A percentile compares a stretch with the other conserved stretches of the same genome.
Conservation (phyloP, 495 filamentous ascomycete species). For the Lasiosphaeris hirsuta region DNA sequence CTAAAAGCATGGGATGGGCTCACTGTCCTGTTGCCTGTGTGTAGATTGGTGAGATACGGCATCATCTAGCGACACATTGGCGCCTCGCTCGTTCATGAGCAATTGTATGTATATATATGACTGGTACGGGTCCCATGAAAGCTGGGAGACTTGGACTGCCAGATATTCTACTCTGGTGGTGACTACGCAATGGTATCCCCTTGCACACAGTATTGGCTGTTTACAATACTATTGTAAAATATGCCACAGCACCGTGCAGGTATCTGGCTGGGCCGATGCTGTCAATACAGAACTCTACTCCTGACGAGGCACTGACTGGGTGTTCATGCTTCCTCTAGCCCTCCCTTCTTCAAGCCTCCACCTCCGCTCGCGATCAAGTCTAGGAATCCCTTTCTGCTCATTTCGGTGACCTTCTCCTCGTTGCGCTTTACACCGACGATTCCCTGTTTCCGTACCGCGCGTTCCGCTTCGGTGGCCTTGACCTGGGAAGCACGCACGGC, state of each 20-base stretch:
- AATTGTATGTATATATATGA: conserved; percentile 1
- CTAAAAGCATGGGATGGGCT: conserved; percentile 18
- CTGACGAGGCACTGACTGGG: too few relatives aligned
- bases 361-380: conserved; percentile 76
- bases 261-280: too few relatives aligned
- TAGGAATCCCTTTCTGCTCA: conserved; percentile 94
- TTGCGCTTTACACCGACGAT: conserved; percentile 67
- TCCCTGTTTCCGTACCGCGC: conserved; percentile 64
- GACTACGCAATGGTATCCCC: too few relatives aligned
- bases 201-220: too few relatives aligned
- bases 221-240: too few relatives aligned
- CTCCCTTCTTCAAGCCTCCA: conserved; percentile 49
- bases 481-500: conserved; percentile 90
- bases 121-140: neutral
- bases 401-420: conserved; percentile 84
- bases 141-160: conserved; percentile 5
- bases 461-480: conserved; percentile 70
- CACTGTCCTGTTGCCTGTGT: neutral
- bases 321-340: conserved; percentile 47
- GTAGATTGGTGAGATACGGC: neutral
- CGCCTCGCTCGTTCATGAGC: neutral
- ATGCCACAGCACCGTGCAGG: too few relatives aligned
- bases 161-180: conserved; percentile 15
- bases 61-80: neutral
- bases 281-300: neutral